Conservation (phyloP, 164 flowering plant species). For the Saururus chinensis region DNA sequence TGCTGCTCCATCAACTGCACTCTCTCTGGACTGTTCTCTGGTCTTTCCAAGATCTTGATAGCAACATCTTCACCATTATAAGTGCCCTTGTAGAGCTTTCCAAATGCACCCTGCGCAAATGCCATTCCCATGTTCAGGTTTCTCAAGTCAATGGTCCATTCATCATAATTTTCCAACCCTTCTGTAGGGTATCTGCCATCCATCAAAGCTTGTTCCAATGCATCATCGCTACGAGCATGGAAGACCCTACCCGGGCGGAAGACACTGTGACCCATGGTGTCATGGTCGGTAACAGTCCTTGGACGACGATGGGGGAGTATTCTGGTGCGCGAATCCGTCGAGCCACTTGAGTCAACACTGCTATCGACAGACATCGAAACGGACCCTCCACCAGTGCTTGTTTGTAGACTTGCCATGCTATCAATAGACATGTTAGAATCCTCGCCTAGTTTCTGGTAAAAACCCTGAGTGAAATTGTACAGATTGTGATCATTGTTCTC, state of each 20-base stretch:
- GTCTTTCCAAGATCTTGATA: slow-evolving; percentile 65
- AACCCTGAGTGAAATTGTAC: slow-evolving; percentile 19
- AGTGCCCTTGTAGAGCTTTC: slow-evolving; percentile 55
- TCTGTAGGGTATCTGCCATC: slow-evolving; percentile 43
- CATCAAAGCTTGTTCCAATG: slow-evolving; percentile 53
- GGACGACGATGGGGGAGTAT: slow-evolving; percentile 17
- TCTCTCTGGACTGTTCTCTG: slow-evolving; percentile 39
- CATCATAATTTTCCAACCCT: slow-evolving; percentile 50
- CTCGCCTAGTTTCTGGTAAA: slow-evolving; percentile 24
- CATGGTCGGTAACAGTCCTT: slow-evolving; percentile 14
- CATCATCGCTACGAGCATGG: slow-evolving; percentile 26
- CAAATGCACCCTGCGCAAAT: slow-evolving; percentile 72
- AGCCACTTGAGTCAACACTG: slow-evolving; percentile 32
- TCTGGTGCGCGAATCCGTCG: slow-evolving; percentile 23
- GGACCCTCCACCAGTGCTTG: slow-evolving; percentile 25
- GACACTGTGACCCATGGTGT: slow-evolving; percentile 25
- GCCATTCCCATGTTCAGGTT: slow-evolving; percentile 56
- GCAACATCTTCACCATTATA: slow-evolving; percentile 73
- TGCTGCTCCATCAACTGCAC: slow-evolving; percentile 62
- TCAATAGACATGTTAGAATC: slow-evolving; percentile 35
- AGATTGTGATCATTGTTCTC: slow-evolving; percentile 18
- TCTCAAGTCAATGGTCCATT: slow-evolving; percentile 67
- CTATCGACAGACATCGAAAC: slow-evolving; percentile 30
- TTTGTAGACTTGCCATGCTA: slow-evolving; percentile 25
- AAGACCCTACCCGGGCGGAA: slow-evolving; percentile 21